Base-by-base conservation (phyloP, 805 yeast genomes). In the Candida maesae region DNA sequence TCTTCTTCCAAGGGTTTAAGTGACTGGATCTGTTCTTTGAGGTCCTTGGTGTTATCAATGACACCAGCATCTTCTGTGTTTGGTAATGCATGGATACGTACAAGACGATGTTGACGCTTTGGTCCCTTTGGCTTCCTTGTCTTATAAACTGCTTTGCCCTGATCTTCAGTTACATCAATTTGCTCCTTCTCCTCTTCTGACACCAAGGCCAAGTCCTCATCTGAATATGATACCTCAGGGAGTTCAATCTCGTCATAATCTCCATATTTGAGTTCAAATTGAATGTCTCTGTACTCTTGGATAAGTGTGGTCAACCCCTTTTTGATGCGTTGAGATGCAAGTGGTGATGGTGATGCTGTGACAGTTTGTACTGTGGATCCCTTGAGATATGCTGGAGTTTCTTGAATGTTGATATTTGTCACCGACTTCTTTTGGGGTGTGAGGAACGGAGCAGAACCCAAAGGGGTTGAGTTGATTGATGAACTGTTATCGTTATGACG, bases 371-470 rank as follows among this genome's bases (percentile, higher is more conserved):
- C 15, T 1, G 39, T n/a, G 16, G 35, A 34, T 4, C 45, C 29
- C 38, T 41, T 70, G 27, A 73, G 51, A 9, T 76, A 76, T 4
- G 74, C 67, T 0, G 78, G 78, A 6, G 78, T 72, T n/a, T 55
- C 57, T 16, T 38, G 41, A 6, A 37, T 12, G 12, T 26, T 34
- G 25, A 27, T 6, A 24, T 24, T 15, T 9, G 25, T 17, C 4
- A 41, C 37, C 4, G 18, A 14, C 33, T 39, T 44, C 34, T 39
- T 47, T 29, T 46, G 48, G 19, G 59, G 58, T 4, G 58, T 53
- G 34, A 42, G 41, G 37, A 49, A 47, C n/a, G 24, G 24, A 21
- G 24, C 7, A 7, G 24, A 10, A 21, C 17, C 34, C 16, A 12
- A 36, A 36, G 6, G 10, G 24, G 7, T n/a, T n/a, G n/a, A n/a